Conservation (phyloP, 2,329 filamentous ascomycete genomes). For the Pestalotiopsis sp. region DNA sequence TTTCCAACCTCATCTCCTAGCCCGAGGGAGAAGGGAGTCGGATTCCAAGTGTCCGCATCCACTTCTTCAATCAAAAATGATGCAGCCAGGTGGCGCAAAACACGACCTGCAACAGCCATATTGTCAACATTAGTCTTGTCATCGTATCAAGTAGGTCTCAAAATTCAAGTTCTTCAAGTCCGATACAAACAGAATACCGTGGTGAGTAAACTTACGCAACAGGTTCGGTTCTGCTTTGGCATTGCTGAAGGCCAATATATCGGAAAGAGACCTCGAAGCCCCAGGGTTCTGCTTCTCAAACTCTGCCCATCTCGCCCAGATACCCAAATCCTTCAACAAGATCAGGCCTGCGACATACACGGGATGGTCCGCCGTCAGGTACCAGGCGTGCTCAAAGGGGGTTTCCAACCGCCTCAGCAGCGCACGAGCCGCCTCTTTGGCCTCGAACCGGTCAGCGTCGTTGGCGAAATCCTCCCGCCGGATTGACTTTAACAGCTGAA, state of each 20-base stretch:
- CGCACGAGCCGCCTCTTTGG: neutral
- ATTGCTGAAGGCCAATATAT: neutral
- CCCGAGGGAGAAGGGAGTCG: slow-evolving; percentile 27
- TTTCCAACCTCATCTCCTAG: slow-evolving; percentile 27
- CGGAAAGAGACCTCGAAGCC: neutral
- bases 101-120: neutral
- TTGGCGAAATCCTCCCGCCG: neutral
- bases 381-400: neutral
- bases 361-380: neutral
- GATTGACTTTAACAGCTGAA: neutral
- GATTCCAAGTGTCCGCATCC: slow-evolving; percentile 26
- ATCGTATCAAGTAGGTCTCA: neutral
- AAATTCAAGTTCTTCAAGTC: neutral
- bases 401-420: neutral
- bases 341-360: neutral
- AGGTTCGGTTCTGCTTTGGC: neutral
- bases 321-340: neutral
- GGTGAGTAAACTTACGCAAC: neutral
- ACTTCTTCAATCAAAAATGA: slow-evolving; percentile 23
- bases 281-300: neutral
- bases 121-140: too few species aligned
- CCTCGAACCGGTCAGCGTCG: neutral
- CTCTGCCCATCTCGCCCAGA: slow-evolving; percentile 27
- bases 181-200: neutral
- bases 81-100: neutral